A percentile compares a stretch with the other conserved stretches of the same genome.
Evolutionary conservation across 345 rosid species (phyloP).

Genomic region (Anacardium occidentale): DNA sequence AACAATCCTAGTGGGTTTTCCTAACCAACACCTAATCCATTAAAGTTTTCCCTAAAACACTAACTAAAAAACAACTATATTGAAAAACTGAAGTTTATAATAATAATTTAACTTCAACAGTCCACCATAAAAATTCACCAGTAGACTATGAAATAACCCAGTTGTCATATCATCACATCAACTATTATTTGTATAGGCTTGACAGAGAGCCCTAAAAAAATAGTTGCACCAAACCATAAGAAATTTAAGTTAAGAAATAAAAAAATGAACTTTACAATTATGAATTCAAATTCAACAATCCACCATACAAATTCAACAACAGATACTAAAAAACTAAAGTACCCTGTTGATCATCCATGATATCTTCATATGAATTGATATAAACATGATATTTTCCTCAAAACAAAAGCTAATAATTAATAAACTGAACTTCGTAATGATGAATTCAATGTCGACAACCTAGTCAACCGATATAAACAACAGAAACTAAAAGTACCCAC

Average conservation of each 20-base stretch:
- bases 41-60: not conserved
- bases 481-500: not conserved
- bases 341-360: no score
- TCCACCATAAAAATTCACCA: not conserved
- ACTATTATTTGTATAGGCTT: no score
- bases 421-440: not conserved
- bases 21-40: not conserved
- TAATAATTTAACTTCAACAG: not conserved
- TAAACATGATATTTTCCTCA: no score
- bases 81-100: not conserved
- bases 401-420: not conserved
- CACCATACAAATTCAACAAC: not conserved
- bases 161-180: no score
- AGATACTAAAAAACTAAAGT: no score
- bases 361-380: no score
- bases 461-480: not conserved
- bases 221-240: no score
- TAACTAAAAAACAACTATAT: not conserved
- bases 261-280: no score
- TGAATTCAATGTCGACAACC: not conserved
- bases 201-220: not conserved
- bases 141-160: not conserved
- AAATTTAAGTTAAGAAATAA: no score
- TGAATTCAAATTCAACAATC: no score
- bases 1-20: not conserved